A percentile compares a stretch with the other conserved stretches of the same genome.
Evolutionary conservation across 2,329 filamentous ascomycete species (phyloP).

Genomic region (Aspergillus piperis): DNA sequence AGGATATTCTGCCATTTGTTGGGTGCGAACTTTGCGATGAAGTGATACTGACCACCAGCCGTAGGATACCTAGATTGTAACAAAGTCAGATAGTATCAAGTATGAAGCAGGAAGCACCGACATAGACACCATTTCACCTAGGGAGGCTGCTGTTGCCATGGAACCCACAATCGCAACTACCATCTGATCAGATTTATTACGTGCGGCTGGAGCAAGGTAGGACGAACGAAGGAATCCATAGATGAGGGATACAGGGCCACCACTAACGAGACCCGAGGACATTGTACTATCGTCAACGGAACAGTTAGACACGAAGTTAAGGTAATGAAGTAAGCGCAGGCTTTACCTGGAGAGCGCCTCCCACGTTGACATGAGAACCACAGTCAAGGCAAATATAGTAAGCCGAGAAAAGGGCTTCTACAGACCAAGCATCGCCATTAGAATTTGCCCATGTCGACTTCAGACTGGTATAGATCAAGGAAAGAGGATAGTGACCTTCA

Average conservation of each 20-base stretch:
- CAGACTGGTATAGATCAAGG: not conserved
- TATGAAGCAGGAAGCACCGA: not conserved
- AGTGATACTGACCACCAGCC: conserved; percentile 17
- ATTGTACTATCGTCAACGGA: not conserved
- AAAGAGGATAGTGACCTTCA: not conserved
- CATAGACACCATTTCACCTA: conserved; percentile 14
- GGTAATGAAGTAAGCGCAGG: not conserved
- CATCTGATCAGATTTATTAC: not conserved
- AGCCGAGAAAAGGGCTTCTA: not conserved
- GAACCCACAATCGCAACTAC: conserved; percentile 8
- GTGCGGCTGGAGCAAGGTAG: no score
- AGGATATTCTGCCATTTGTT: not conserved
- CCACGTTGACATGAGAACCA: conserved; percentile 1
- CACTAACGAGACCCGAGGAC: conserved; percentile 7
- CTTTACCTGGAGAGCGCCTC: not conserved
- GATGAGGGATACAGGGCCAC: conserved; percentile 9
- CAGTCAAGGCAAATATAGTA: not conserved
- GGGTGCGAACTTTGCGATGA: conserved; percentile 7
- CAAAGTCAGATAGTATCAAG: not conserved
- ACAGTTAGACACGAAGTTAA: not conserved
- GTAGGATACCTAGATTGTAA: conserved; percentile 9
- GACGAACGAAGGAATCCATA: conserved; percentile 4
- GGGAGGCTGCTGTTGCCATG: conserved; percentile 8
- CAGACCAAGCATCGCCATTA: not conserved
- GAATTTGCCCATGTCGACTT: not conserved